Conservation (phyloP, 2,329 filamentous ascomycete species). For the Phaeoacremonium minimum region DNA sequence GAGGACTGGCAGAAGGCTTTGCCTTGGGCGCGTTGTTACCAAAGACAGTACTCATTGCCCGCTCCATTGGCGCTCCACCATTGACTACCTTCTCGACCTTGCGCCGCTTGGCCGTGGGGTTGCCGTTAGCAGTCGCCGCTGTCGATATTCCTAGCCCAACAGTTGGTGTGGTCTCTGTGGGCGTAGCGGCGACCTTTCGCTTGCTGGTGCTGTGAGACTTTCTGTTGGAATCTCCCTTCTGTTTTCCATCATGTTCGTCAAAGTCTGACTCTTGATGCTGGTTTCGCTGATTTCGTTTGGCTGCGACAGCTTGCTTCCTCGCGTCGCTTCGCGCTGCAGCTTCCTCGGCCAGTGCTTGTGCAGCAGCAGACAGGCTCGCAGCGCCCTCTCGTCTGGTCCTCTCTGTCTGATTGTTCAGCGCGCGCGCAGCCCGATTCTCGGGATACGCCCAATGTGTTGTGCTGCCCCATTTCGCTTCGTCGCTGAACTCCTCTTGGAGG, state of each 20-base stretch:
- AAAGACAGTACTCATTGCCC: conserved; percentile 59
- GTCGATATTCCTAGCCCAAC: conserved; percentile 65
- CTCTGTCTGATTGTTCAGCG: conserved; percentile 61
- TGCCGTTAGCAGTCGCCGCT: conserved; percentile 41
- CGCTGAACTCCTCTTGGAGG: conserved; percentile 84
- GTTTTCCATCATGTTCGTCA: conserved; percentile 59
- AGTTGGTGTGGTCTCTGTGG: conserved; percentile 14
- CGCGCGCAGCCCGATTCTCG: conserved; percentile 66
- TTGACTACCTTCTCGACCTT: conserved; percentile 69
- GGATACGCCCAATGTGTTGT: conserved; percentile 93
- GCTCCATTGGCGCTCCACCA: conserved; percentile 54
- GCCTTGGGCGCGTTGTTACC: conserved; percentile 47
- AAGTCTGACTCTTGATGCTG: conserved; percentile 74
- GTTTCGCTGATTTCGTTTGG: conserved; percentile 65
- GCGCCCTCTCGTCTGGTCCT: conserved; percentile 75
- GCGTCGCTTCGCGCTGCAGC: conserved; percentile 80
- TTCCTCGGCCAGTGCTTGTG: conserved; percentile 75
- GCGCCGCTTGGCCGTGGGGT: conserved; percentile 65
- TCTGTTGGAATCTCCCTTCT: conserved; percentile 50
- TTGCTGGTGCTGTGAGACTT: conserved; percentile 59
- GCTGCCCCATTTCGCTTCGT: conserved; percentile 91
- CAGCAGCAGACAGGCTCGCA: conserved; percentile 71
- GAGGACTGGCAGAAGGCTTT: conserved; percentile 57
- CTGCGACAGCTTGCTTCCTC: conserved; percentile 74
- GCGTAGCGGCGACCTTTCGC: conserved; percentile 49